Evolutionary conservation across 192 early-diverging fungal species (phyloP), one percentile per base, ranked within the genome.

Genomic region (Borealophlyctis nickersoniae): DNA sequence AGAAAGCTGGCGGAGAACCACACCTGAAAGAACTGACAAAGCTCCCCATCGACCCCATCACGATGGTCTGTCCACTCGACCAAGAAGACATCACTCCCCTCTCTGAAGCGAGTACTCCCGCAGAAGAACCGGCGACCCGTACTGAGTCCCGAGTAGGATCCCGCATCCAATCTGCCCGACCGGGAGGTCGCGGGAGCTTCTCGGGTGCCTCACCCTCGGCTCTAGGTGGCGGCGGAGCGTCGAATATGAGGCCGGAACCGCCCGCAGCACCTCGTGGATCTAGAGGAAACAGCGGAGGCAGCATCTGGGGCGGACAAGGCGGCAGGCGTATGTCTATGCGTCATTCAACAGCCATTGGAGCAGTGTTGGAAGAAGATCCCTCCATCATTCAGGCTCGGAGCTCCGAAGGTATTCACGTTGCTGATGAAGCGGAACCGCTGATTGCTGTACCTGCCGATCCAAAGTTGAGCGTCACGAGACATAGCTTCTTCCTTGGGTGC

Each of bases 401-500:
- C 19, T 45, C 39, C 9, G 19, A 19, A 13, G 7, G 7, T 45
- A 7, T 45, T 7, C 7, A 13, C 9, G 7, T 45, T 7, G 39
- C 9, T 7, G 19, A 45, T 45, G 39, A 45, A 19, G 19, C 39
- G 39, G n/a, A n/a, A n/a, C n/a, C n/a, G n/a, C n/a, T n/a, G n/a
- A n/a, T n/a, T n/a, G n/a, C n/a, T n/a, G n/a, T n/a, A n/a, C n/a
- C n/a, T n/a, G n/a, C n/a, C n/a, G n/a, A n/a, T n/a, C 39, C 39
- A 13, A 45, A 45, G 19, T 19, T 19, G 39, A 45, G 39, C 19
- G 30, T 63, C 16, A 56, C 51, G 26, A 27, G 55, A 28, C 60
- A 69, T 62, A 36, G 53, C 7, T 69, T 69, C 48, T 69, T 69
- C 34, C 36, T 69, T 0, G 67, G 67, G 32, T 69, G 60, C 45